A percentile compares a stretch with the other conserved stretches of the same genome.
Conservation (phyloP, 2,329 filamentous ascomycete species). For the Plenodomus tracheiphilus region DNA sequence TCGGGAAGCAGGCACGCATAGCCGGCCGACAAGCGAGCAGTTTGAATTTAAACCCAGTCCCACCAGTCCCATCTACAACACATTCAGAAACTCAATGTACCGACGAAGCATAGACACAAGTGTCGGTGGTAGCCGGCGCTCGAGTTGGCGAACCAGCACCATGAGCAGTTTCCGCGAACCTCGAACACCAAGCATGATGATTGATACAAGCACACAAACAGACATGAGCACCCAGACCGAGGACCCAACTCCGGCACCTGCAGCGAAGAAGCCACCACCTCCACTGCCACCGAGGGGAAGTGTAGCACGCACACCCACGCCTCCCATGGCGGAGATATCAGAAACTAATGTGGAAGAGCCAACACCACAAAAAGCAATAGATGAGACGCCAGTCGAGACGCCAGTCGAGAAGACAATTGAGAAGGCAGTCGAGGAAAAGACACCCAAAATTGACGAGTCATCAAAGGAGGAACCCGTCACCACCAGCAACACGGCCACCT, state of each 20-base stretch:
- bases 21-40: slow-evolving; percentile 73
- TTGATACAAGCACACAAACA: slow-evolving; percentile 64
- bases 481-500: neutral
- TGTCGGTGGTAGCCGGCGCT: slow-evolving; percentile 58
- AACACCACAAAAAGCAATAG: slow-evolving; percentile 11
- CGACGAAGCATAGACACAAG: slow-evolving; percentile 74
- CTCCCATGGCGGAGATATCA: slow-evolving; percentile 40
- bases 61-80: slow-evolving; percentile 69
- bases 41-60: slow-evolving; percentile 82
- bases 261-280: slow-evolving; percentile 26
- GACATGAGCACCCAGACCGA: slow-evolving; percentile 35
- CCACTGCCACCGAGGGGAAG: slow-evolving; percentile 27
- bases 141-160: slow-evolving; percentile 73
- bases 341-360: slow-evolving; percentile 32
- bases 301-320: slow-evolving; percentile 22
- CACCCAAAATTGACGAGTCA: slow-evolving; percentile 1
- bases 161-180: slow-evolving; percentile 62
- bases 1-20: slow-evolving; percentile 79
- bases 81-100: slow-evolving; percentile 61
- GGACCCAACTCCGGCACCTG: slow-evolving; percentile 22
- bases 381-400: slow-evolving; percentile 8
- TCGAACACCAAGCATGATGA: slow-evolving; percentile 60
- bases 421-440: slow-evolving; percentile 9
- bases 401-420: too few species aligned
- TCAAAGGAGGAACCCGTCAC: slow-evolving; percentile 21